These are phyloP conservation scores for Lactarius vividus DNA, from an alignment of 768 basidiomycete genomes.

Conservation along the genomic window DNA sequence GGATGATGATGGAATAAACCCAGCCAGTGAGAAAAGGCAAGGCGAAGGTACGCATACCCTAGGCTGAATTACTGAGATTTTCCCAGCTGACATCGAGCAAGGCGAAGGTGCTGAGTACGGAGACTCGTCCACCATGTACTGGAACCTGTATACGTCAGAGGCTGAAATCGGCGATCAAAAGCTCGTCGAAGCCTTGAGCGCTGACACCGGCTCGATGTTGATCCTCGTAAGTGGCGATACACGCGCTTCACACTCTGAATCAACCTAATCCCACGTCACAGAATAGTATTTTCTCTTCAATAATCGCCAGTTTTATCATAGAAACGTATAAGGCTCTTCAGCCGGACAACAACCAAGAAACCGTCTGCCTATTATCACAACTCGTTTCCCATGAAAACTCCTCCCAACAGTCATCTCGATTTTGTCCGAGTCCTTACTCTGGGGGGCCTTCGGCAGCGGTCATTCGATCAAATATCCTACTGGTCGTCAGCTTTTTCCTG, in stretches of 20 bases:
- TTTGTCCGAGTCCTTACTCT: background rate
- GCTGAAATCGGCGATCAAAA: slow-evolving; percentile 17
- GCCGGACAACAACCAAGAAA: slow-evolving; percentile 6
- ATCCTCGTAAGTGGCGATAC: slow-evolving; percentile 17
- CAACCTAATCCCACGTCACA: background rate
- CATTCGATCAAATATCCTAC: slow-evolving; percentile 16
- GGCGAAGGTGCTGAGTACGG: slow-evolving; percentile 3
- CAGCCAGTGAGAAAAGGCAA: background rate
- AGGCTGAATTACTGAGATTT: background rate
- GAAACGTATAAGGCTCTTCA: slow-evolving; percentile 22
- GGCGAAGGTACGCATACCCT: background rate
- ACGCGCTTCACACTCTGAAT: background rate
- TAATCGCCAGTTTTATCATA: slow-evolving; percentile 26
- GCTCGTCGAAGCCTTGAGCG: slow-evolving; percentile 15
- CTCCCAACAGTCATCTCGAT: background rate
- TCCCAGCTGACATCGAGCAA: background rate
- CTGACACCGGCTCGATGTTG: slow-evolving; percentile 24
- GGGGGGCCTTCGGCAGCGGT: background rate
- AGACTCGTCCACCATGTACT: slow-evolving; percentile 20
- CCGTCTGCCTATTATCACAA: slow-evolving; percentile 8
- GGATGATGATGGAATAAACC: background rate
- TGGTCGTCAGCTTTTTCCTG: slow-evolving; percentile 20
- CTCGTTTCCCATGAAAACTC: background rate
- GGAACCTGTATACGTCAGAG: slow-evolving; percentile 23
- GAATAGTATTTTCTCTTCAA: slow-evolving; percentile 25